Evolutionary conservation across 225 moss, liverwort and hornwort species (phyloP).

Genomic region (Polytrichum formosum): DNA sequence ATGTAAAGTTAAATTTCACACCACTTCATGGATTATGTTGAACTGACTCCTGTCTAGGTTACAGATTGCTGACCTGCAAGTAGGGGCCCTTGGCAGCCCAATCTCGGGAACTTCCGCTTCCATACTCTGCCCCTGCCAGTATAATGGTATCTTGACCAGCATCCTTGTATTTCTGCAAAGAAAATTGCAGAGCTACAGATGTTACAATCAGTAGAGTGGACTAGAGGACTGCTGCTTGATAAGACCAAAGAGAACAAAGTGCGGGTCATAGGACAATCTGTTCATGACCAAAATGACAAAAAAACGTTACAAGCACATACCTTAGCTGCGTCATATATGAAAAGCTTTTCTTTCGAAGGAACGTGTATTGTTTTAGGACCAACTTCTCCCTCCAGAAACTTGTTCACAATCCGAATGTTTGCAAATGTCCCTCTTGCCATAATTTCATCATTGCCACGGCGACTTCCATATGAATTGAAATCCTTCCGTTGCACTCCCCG

Average conservation of each 20-base stretch:
- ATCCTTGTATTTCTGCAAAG: slow-evolving; percentile 75
- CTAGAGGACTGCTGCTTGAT: too few species aligned
- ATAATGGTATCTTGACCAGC: slow-evolving; percentile 79
- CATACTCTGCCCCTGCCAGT: slow-evolving; percentile 88
- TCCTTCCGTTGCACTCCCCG: slow-evolving; percentile 72
- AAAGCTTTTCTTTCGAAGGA: slow-evolving; percentile 77
- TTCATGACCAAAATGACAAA: not conserved
- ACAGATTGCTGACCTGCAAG: slow-evolving; percentile 42
- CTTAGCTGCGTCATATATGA: slow-evolving; percentile 77
- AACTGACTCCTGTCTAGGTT: not conserved
- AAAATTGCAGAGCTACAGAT: slow-evolving; percentile 7
- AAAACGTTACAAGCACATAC: slow-evolving; percentile 19
- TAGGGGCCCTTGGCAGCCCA: slow-evolving; percentile 96
- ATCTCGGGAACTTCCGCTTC: slow-evolving; percentile 97
- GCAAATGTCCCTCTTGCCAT: slow-evolving; percentile 96
- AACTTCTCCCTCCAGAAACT: slow-evolving; percentile 78
- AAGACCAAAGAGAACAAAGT: too few species aligned
- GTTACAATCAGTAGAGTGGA: not conserved
- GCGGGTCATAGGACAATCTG: too few species aligned
- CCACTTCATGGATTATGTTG: too few species aligned
- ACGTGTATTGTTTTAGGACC: slow-evolving; percentile 87
- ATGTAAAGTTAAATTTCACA: too few species aligned
- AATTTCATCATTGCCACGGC: slow-evolving; percentile 87
- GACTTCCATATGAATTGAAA: slow-evolving; percentile 96
- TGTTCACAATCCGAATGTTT: slow-evolving; percentile 91